phyloP scores from a whole-genome alignment of 345 rosid genomes.

The Salix koriyanagi region DNA sequence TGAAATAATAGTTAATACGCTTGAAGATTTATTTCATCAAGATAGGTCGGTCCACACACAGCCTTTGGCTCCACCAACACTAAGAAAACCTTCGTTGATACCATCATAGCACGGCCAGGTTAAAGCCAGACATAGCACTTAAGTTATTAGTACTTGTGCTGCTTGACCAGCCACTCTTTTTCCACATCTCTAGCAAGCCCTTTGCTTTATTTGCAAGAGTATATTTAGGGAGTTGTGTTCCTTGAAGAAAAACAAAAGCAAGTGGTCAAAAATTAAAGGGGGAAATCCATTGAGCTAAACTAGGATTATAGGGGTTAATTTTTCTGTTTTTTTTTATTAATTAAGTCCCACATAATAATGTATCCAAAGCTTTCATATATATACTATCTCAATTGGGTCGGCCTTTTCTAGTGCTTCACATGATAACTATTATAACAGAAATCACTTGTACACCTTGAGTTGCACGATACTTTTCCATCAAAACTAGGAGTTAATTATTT shows the following conservation, averaged over 20 bases:
- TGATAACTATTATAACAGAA: too few relatives aligned
- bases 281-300: constrained; percentile 4
- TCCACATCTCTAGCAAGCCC: background rate
- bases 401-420: too few relatives aligned
- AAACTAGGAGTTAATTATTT: background rate
- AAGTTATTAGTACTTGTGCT: background rate
- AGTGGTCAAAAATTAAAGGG: constrained; percentile 15
- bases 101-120: constrained; percentile 28
- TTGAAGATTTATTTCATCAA: background rate
- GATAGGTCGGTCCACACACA: constrained; percentile 22
- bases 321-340: too few relatives aligned
- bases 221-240: constrained; percentile 54
- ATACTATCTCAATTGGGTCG: too few relatives aligned
- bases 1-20: background rate
- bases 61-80: constrained; percentile 27
- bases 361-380: too few relatives aligned
- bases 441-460: too few relatives aligned
- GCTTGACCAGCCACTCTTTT: constrained; percentile 4
- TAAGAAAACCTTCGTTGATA: constrained; percentile 29
- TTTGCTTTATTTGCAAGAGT: constrained; percentile 39
- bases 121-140: constrained; percentile 1
- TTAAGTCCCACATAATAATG: too few relatives aligned
- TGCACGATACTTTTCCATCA: too few relatives aligned
- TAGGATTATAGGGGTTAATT: background rate
- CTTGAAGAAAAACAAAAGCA: constrained; percentile 24